Percentiles rank a stretch among this genome's conserved stretches.
Conservation (phyloP, 441 rosid species). For the Sinapis alba region DNA sequence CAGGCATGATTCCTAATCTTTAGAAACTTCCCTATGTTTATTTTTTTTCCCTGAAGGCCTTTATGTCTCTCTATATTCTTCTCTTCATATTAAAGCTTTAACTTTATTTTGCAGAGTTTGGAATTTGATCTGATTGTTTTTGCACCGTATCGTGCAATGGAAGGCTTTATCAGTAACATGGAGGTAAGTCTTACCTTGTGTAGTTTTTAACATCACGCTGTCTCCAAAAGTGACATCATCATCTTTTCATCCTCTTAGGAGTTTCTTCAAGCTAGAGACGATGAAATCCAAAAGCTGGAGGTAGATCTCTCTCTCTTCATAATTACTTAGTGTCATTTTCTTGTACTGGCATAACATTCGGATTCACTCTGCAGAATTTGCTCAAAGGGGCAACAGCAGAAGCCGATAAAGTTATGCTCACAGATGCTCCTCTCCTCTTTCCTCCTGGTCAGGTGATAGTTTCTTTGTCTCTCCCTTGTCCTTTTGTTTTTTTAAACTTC, state of each 20-base stretch:
- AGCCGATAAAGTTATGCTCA: constrained; percentile 83
- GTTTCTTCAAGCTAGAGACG: constrained; percentile 57
- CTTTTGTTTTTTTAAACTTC: neutral
- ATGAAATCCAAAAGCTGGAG: constrained; percentile 60
- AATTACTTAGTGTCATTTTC: constrained; percentile 6
- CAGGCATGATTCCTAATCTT: constrained; percentile 65
- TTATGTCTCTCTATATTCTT: constrained; percentile 14
- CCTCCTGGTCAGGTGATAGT: constrained; percentile 89
- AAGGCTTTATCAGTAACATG: constrained; percentile 81
- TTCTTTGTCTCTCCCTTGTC: neutral
- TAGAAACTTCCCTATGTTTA: constrained; percentile 13
- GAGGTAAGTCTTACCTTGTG: constrained; percentile 51
- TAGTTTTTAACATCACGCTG: neutral
- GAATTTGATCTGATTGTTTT: constrained; percentile 94
- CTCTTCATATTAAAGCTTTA: constrained; percentile 8
- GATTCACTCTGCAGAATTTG: constrained; percentile 55
- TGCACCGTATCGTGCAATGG: constrained; percentile 88
- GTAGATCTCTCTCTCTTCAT: constrained; percentile 48
- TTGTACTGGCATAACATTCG: constrained; percentile 27
- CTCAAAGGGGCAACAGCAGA: constrained; percentile 67
- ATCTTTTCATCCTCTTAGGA: constrained; percentile 49
- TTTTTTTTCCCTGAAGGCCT: constrained; percentile 9
- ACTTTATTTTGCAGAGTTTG: constrained; percentile 66
- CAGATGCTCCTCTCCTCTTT: constrained; percentile 87
- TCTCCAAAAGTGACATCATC: constrained; percentile 25